Conservation (phyloP, 1,139 yeast species). For the Blastobotrys proliferans region DNA sequence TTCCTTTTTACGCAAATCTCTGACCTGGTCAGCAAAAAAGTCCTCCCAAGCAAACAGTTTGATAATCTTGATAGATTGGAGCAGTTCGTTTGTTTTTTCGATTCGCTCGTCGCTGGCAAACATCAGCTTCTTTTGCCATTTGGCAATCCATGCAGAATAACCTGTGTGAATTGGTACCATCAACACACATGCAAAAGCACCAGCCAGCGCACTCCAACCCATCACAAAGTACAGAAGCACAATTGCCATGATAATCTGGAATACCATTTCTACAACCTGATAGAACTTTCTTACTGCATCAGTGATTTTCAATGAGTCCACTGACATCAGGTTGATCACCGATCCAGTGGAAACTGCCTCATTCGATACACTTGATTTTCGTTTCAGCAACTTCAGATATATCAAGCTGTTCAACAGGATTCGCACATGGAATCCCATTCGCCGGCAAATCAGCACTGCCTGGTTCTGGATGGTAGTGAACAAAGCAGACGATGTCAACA, state of each 20-base stretch:
- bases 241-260: conserved; percentile 68
- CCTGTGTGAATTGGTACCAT: conserved; percentile 72
- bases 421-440: conserved; percentile 81
- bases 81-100: conserved; percentile 88
- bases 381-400: conserved; percentile 81
- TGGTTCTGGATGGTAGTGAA: conserved; percentile 1
- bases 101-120: conserved; percentile 82
- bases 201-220: conserved; percentile 88
- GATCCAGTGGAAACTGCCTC: conserved; percentile 50
- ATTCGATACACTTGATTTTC: conserved; percentile 51
- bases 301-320: conserved; percentile 87
- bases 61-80: conserved; percentile 86
- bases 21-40: conserved; percentile 67
- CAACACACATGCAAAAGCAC: conserved; percentile 59
- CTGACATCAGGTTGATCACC: conserved; percentile 89
- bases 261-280: conserved; percentile 64
- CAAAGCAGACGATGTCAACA: conserved; percentile 3
- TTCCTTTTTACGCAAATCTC: conserved; percentile 70
- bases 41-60: conserved; percentile 97
- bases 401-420: conserved; percentile 82
- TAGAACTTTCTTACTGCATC: conserved; percentile 87
- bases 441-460: conserved; percentile 68
- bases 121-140: conserved; percentile 65
- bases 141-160: conserved; percentile 48
- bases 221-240: conserved; percentile 61